These are phyloP conservation scores for Coccomyxa subellipsoidea DNA, from an alignment of 163 green algal species.

Conservation along the genomic window DNA sequence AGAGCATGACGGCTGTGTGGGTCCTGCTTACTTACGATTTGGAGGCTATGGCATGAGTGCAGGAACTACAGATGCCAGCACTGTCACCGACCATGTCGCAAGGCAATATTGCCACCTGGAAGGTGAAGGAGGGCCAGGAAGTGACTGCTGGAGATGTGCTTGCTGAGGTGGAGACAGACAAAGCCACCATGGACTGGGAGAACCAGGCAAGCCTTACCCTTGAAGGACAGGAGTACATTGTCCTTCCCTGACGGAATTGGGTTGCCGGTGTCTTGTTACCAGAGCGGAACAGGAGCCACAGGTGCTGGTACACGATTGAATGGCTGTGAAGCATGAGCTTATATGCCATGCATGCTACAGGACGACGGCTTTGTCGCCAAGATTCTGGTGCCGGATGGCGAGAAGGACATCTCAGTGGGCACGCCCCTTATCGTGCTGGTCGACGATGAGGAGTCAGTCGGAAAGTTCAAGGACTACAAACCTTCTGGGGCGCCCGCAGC, in stretches of 20 bases:
- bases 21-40: no score
- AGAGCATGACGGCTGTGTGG: no score
- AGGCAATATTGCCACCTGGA: constrained; percentile 79
- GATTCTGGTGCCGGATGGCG: constrained; percentile 44
- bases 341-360: constrained; percentile 17
- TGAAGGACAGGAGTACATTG: no score
- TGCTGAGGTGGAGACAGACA: constrained; percentile 85
- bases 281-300: no score
- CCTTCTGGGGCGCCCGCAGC: neutral
- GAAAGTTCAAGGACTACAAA: constrained; percentile 72
- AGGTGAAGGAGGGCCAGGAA: constrained; percentile 50
- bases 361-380: constrained; percentile 71
- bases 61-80: constrained; percentile 84
- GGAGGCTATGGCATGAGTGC: no score
- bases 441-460: constrained; percentile 65
- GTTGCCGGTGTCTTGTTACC: no score
- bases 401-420: constrained; percentile 57
- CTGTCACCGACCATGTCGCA: constrained; percentile 93
- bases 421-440: constrained; percentile 70
- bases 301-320: no score
- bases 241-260: no score
- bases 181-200: constrained; percentile 77
- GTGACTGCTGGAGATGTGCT: constrained; percentile 60
- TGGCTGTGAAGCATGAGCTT: no score
- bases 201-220: neutral